Evolutionary conservation across 1,139 yeast species (phyloP), one percentile per base, ranked within the genome.

Genomic region (Debaryomyces robertsiae): DNA sequence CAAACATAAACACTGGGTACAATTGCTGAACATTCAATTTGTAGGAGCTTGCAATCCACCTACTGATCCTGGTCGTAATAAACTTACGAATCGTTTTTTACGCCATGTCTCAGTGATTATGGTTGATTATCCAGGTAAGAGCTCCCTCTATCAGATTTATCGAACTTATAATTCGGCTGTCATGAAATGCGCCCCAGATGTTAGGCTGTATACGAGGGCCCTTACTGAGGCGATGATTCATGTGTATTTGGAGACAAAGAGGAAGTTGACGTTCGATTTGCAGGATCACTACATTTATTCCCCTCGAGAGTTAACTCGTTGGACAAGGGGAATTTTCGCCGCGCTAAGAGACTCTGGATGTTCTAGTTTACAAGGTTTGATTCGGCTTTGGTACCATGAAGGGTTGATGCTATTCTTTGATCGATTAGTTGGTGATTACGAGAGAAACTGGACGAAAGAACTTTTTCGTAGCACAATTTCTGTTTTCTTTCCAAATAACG

Each of bases 11-110:
- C 74, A 73, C 32, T 91, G 96, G 96, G 79, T 91, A 1, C 51
- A 67, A 0, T 47, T 89, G n/a, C 67, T 73, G 13, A 75, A 81
- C 39, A 71, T 93, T 29, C 95, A 86, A 55, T 77, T 93, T 65
- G 95, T 91, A 9, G 98, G 95, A 5, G 98, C 98, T 0, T 93
- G 98, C 60, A 93, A 93, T 54, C 93, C 97, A 1, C 84, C 96
- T 0, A 71, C 81, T 1, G 95, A 88, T 60, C 79, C 81, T 2
- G 96, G 97, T 0, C 73, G 98, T 49, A 69, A 75, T 13, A 60
- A 58, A 3, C 58, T 93, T 27, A 67, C 81, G 1, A 59, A 67
- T n/a, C 67, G 97, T 39, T 84, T 91, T 53, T 61, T 87, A 37
- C 73, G 95, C 7, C 94, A 84, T 53, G 72, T 79, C 4, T 65